phyloP scores from a whole-genome alignment of 805 yeast genomes.

The Starmerella cellae region DNA sequence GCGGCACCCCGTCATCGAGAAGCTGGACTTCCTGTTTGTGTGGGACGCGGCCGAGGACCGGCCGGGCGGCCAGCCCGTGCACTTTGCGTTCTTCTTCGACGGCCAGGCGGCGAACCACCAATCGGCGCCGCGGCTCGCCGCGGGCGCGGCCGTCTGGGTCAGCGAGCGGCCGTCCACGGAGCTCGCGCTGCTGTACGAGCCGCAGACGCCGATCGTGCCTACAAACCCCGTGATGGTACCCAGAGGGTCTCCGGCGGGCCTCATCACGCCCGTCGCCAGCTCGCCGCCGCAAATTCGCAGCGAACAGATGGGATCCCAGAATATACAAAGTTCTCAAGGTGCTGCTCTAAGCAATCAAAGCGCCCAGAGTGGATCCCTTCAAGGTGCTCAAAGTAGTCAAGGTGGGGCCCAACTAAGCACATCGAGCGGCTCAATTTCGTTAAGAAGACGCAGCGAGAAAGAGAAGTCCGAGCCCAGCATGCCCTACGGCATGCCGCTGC shows the following conservation, averaged over 20 bases:
- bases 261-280: neutral
- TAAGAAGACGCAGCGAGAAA: too few relatives aligned
- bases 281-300: neutral
- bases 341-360: neutral
- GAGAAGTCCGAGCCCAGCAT: neutral
- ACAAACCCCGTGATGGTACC: neutral
- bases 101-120: too few relatives aligned
- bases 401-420: neutral
- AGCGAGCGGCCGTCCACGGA: slow-evolving; percentile 14
- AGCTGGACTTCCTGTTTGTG: slow-evolving; percentile 43
- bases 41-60: slow-evolving; percentile 14
- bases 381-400: neutral
- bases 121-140: neutral
- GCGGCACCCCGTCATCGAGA: slow-evolving; percentile 86
- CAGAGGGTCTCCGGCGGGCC: neutral
- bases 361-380: neutral
- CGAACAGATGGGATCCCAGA: neutral
- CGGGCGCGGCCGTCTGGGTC: slow-evolving; percentile 27
- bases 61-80: slow-evolving; percentile 24
- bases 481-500: slow-evolving; percentile 14
- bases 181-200: neutral
- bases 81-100: slow-evolving; percentile 32
- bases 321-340: neutral
- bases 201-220: neutral
- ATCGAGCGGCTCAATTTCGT: neutral